Evolutionary conservation across 148 eudicot species (phyloP).

Genomic region (Camellia sinensis): DNA sequence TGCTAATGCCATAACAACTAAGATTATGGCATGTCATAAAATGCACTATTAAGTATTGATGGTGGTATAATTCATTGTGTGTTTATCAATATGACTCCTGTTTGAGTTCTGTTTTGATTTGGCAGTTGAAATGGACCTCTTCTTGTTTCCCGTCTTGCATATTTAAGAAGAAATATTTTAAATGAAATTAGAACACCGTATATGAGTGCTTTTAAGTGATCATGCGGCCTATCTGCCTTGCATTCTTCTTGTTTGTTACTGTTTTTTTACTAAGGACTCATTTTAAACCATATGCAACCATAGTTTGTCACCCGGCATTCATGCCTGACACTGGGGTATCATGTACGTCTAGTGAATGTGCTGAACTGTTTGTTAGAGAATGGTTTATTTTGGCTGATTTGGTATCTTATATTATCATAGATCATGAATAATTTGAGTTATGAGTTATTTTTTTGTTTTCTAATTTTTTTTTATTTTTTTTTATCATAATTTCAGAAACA

Average conservation of each 20-base stretch:
- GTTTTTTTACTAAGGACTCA: background rate
- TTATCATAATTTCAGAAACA: slow-evolving; percentile 57
- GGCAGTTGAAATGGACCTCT: background rate
- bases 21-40: background rate
- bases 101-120: background rate
- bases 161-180: background rate
- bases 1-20: background rate
- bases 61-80: background rate
- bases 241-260: background rate
- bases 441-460: background rate
- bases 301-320: background rate
- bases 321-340: background rate
- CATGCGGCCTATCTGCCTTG: background rate
- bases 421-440: background rate
- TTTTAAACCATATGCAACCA: background rate
- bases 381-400: background rate
- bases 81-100: background rate
- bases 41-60: background rate
- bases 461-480: background rate
- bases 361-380: slow-evolving; percentile 2
- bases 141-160: background rate
- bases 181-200: background rate
- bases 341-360: slow-evolving; percentile 14
- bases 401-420: background rate
- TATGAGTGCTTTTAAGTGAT: background rate